Evolutionary conservation across 164 flowering plant genomes (phyloP).

Genomic region (Tinospora cordifolia): DNA sequence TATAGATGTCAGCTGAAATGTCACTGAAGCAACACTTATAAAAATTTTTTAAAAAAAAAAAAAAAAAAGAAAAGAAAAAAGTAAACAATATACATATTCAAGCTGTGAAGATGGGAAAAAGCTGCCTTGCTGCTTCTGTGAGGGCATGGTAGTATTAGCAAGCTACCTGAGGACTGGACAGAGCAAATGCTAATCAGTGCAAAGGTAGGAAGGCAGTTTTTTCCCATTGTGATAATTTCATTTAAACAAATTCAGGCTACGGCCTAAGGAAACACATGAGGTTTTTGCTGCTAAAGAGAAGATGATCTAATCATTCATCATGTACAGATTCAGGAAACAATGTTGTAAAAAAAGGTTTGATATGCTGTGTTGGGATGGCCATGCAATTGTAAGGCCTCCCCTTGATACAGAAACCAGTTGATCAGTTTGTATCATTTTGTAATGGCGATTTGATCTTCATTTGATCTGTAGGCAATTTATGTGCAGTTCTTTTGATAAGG

Average conservation of each 20-base stretch:
- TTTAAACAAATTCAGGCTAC: neutral
- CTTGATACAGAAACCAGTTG: too few relatives aligned
- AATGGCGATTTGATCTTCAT: too few relatives aligned
- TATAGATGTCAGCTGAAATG: too few relatives aligned
- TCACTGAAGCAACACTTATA: too few relatives aligned
- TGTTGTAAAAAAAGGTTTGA: too few relatives aligned
- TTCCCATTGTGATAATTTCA: slow-evolving; percentile 6
- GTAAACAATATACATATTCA: slow-evolving; percentile 1
- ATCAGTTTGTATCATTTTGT: too few relatives aligned
- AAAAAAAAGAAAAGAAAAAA: neutral
- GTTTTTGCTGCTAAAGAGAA: neutral
- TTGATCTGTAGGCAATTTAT: too few relatives aligned
- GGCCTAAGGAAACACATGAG: slow-evolving; percentile 1
- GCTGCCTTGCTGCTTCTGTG: neutral
- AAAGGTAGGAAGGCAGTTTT: slow-evolving; percentile 6
- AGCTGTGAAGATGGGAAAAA: slow-evolving; percentile 3
- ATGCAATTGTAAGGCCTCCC: too few relatives aligned
- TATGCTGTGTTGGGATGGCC: too few relatives aligned
- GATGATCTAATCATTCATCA: neutral
- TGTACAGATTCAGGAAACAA: too few relatives aligned
- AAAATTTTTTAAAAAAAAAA: too few relatives aligned
- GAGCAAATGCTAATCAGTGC: neutral
- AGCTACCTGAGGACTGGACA: neutral
- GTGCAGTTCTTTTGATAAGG: neutral
- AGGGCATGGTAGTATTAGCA: neutral